phyloP scores from a whole-genome alignment of 2,329 filamentous ascomycete species.

The Stenocarpella maydis region DNA sequence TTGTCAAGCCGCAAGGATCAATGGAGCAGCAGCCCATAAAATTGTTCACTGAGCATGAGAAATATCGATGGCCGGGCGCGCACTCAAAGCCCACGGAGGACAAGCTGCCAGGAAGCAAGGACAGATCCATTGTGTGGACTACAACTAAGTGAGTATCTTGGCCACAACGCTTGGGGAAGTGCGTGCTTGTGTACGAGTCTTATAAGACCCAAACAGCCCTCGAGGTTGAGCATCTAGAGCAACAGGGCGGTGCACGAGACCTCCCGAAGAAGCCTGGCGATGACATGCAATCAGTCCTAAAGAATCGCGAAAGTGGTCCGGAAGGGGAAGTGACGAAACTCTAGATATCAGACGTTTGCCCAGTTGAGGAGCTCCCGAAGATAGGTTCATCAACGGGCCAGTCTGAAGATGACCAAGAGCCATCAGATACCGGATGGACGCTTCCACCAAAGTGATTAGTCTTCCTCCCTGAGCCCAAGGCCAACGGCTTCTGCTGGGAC shows the following conservation, averaged over 20 bases:
- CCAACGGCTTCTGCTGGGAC: not conserved
- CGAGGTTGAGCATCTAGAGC: not conserved
- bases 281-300: constrained; percentile 15
- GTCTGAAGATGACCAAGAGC: not conserved
- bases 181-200: not conserved
- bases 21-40: constrained; percentile 56
- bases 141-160: not conserved
- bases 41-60: constrained; percentile 46
- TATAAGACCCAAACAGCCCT: constrained; percentile 5
- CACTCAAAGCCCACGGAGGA: constrained; percentile 39
- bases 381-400: constrained; percentile 19
- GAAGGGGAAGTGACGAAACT: constrained; percentile 17
- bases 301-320: constrained; percentile 11
- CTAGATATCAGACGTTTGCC: constrained; percentile 4
- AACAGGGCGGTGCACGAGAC: not conserved
- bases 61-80: constrained; percentile 45
- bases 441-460: not conserved
- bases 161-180: not conserved
- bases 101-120: constrained; percentile 6
- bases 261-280: not conserved
- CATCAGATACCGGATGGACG: not conserved
- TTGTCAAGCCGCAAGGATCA: constrained; percentile 49
- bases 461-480: not conserved
- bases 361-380: not conserved
- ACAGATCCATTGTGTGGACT: constrained; percentile 6